Percentiles rank a stretch among this genome's conserved stretches.
Conservation (phyloP, 1,139 yeast genomes). For the Hyphopichia buzzinii region DNA sequence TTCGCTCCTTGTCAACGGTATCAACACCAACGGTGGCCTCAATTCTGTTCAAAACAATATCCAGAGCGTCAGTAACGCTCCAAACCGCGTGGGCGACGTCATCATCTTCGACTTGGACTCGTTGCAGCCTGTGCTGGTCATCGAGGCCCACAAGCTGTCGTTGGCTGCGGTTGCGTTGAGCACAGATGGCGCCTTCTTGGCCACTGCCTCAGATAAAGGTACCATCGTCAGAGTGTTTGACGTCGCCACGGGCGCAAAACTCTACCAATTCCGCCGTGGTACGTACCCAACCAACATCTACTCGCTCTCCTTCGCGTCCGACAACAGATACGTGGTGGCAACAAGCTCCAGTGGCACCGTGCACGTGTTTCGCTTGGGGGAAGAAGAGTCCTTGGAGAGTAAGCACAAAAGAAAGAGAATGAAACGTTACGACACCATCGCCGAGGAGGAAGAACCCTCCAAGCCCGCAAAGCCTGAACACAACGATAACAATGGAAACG, state of each 20-base stretch:
- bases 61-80: constrained; percentile 44
- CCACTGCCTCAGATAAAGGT: constrained; percentile 95
- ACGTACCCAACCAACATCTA: constrained; percentile 90
- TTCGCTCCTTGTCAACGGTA: constrained; percentile 40
- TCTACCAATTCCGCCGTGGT: constrained; percentile 91
- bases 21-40: constrained; percentile 46
- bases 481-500: constrained; percentile 14
- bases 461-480: not conserved
- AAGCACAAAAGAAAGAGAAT: constrained; percentile 35
- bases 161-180: constrained; percentile 78
- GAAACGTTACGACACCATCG: constrained; percentile 25
- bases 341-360: constrained; percentile 92
- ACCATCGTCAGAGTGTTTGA: constrained; percentile 86
- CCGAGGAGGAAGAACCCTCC: constrained; percentile 27
- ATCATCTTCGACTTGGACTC: constrained; percentile 76
- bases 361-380: constrained; percentile 78
- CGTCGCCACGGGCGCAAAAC: constrained; percentile 77
- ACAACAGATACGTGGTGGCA: constrained; percentile 74
- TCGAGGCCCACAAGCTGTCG: constrained; percentile 90
- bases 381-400: constrained; percentile 50
- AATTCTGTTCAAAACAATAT: constrained; percentile 42
- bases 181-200: constrained; percentile 76
- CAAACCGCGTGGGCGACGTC: constrained; percentile 77
- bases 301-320: constrained; percentile 75
- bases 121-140: constrained; percentile 81